Base-by-base conservation (phyloP, 129 eudicot species). In the Artemisia tridentata region DNA sequence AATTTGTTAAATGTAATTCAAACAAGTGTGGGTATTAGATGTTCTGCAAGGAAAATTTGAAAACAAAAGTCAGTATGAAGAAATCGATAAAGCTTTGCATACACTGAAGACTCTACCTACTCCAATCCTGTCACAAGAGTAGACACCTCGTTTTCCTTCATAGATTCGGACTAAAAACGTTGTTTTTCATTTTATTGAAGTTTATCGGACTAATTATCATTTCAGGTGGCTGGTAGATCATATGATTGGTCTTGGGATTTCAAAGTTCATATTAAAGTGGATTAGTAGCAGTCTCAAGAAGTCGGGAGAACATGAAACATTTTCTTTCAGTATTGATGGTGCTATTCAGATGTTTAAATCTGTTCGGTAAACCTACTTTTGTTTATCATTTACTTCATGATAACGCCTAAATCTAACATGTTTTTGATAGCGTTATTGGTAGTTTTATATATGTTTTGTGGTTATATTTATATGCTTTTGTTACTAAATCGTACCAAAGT, bases 21-120 rank as follows among this genome's bases (percentile, higher is more conserved):
- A 78, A 69, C 91, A 90, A 95, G 71, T 90, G 58, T 90, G 95
- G 97, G 82, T 90, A 66, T 57, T 87, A 72, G 97, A 90, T 74
- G 80, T 82, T 27, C 77, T 83, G 17, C 89, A 91, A 53, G 97
- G 97, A 62, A 79, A 52, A 59, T 79, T 83, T 52, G 75, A 72
- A 54, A 68, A 78, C 76, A 80, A 78, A 48, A 61, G 68, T 7
- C 70, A 69, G 47, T 74, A 80, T 72, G 86, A 92, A 78, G 95
- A 85, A 58, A 79, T 90, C 62, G 89, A 76, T 78, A 80, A 83
- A 78, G 91, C 81, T 48, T 77, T 90, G 87, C 69, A 79, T 63
- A 81, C 86, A 4, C 73, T 90, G 81, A 87, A 79, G 75, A 82
- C 79, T 72, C 84, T 90, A 63, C 95, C 97, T 50, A 65, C 88